Evolutionary conservation across 768 basidiomycete species (phyloP).

Genomic region (Clitopilus passeckerianus): DNA sequence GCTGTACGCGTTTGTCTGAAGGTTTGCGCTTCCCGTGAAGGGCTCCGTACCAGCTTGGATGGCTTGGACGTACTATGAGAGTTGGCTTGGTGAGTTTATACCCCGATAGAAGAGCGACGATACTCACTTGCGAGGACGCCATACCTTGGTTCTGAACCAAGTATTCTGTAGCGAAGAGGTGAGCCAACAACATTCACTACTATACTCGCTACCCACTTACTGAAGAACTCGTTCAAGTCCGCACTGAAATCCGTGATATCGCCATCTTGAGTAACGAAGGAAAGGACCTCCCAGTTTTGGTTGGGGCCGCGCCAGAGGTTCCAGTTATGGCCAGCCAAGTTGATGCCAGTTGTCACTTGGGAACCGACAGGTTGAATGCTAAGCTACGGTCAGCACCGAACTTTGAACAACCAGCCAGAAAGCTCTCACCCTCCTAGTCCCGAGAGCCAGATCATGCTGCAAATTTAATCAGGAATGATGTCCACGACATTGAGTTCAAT

Average conservation of each 20-base stretch:
- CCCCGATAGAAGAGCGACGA: not conserved
- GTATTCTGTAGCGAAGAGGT: constrained; percentile 28
- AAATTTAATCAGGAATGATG: not conserved
- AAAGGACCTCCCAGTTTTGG: constrained; percentile 49
- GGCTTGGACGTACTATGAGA: constrained; percentile 37
- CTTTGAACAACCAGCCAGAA: not conserved
- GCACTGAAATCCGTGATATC: constrained; percentile 45
- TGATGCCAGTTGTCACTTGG: constrained; percentile 33
- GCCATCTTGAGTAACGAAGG: constrained; percentile 44
- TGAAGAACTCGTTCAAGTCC: constrained; percentile 52
- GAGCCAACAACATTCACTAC: not conserved
- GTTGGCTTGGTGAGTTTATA: not conserved
- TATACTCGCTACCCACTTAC: constrained; percentile 21
- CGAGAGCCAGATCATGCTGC: constrained; percentile 59
- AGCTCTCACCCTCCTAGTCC: constrained; percentile 44
- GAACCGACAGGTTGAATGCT: constrained; percentile 55
- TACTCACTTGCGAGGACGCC: constrained; percentile 35
- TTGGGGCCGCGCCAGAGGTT: constrained; percentile 52
- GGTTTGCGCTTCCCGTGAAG: constrained; percentile 43
- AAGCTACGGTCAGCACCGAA: not conserved
- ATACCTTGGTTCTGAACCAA: constrained; percentile 42
- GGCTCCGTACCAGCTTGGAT: constrained; percentile 55
- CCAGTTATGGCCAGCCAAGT: constrained; percentile 48
- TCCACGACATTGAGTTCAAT: not conserved
- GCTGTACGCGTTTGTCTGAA: constrained; percentile 26